Evolutionary conservation across 2,329 filamentous ascomycete genomes (phyloP), one percentile per base, ranked within the genome.

Genomic region (Sporothrix pallida): DNA sequence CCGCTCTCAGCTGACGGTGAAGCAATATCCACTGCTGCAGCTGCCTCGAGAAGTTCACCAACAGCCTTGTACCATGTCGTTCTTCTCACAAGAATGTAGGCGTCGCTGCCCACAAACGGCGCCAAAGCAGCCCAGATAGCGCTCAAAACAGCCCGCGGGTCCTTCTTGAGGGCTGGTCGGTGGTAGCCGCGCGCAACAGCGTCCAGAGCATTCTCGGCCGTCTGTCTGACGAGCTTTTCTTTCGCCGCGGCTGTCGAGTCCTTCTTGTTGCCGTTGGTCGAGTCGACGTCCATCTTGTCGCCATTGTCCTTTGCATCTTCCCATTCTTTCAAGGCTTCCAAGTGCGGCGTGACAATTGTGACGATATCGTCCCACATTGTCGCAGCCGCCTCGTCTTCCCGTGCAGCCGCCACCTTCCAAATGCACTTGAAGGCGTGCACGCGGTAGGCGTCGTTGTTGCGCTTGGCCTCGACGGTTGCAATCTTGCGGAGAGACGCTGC

Each of bases 371-470:
- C 83, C 77, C 92, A 89, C 81, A 97, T 84, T 77, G 94, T 89
- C 17, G 93, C 79, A 15, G 65, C 46, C 0, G 65, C 65, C 9
- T 69, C 65, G 78, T 95, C 92, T 78, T 95, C 91, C 65, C 92
- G 87, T 15, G 88, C 88, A 52, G 87, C 87, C n/a, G 90, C 88
- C 78, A 95, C 92, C 72, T 89, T 86, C 79, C 93, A 94, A 5
- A 98, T 84, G 48, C 89, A 90, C 72, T 85, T 84, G 76, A 97
- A 88, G 0, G 93, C 93, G 81, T 93, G 87, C 23, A 92, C 91
- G 15, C 93, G 89, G 81, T 98, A 99, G 8, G 86, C 85, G n/a
- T 90, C 88, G 79, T 98, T 98, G 79, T 95, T 95, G 46, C 96
- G 89, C 84, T 96, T 98, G 9, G 94, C 94, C 86, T 99, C 96